Base-by-base conservation (phyloP, 768 basidiomycete species). In the Mycena rosella region DNA sequence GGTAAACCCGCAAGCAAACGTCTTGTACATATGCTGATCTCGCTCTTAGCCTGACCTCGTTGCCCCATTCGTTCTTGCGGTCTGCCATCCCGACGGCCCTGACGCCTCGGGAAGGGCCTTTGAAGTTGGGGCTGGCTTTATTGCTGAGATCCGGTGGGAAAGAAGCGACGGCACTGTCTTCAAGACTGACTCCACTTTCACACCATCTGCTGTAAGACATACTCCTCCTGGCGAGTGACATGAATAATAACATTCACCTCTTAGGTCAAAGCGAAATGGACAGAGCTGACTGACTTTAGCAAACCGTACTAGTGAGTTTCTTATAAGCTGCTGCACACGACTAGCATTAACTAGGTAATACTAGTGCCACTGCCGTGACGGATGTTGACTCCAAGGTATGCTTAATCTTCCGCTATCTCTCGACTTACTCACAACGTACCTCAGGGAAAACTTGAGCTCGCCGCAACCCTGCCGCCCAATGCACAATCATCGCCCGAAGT, bases 61-160 rank as follows among this genome's bases (percentile, higher is more conserved):
- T 55, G 96, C 95, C 1, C 97, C 98, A 1, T 89, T 99, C 71
- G 96, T 99, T 34, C 91, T 86, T 14, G 95, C 93, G 11, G 85
- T 99, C 18, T 91, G 89, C 65, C 94, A 97, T 66, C 94, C 94
- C 17, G 89, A 96, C 61, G 93, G 90, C 2, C 88, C 89, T 18
- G 90, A 94, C 65, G 91, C 90, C 0, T 89, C 86, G 29, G 95
- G 95, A 34, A 90, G 87, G 75, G 86, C 97, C 20, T 99, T 96
- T 70, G 96, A 99, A 80, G 86, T 96, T 40, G 98, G 96, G 36
- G 98, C 94, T 52, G 97, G 96, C 5, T 99, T 91, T 76, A 82
- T 95, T 60, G 93, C 95, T 11, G 95, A 98, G 78, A 86, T 98
- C 63, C 88, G 98, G 63, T 98, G 96, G 94, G 94, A 99, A 79